These are phyloP conservation scores for Alnus glutinosa DNA, from an alignment of 306 rosid species.

Conservation along the genomic window DNA sequence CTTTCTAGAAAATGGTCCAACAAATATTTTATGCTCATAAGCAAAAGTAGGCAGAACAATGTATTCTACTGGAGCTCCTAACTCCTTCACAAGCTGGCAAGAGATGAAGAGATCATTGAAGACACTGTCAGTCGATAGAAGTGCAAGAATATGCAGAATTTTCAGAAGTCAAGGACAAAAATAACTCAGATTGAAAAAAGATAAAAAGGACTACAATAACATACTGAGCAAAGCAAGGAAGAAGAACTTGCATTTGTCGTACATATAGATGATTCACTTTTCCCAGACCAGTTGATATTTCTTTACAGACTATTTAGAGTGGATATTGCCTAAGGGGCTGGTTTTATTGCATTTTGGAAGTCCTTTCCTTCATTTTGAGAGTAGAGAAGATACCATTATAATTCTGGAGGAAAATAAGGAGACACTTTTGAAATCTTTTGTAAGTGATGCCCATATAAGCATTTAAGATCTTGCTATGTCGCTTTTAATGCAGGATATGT, in stretches of 20 bases:
- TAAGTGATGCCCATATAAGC: neutral
- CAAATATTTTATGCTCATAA: conserved; percentile 91
- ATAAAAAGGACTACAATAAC: neutral
- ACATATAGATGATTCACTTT: neutral
- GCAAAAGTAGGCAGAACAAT: conserved; percentile 93
- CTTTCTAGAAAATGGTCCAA: conserved; percentile 93
- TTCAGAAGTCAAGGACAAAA: neutral
- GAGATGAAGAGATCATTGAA: conserved; percentile 14
- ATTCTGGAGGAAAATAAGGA: neutral
- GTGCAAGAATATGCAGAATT: neutral
- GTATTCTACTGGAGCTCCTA: conserved; percentile 84
- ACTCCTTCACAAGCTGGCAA: conserved; percentile 82
- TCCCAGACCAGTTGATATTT: neutral
- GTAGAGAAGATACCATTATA: neutral
- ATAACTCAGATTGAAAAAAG: conserved; percentile 1
- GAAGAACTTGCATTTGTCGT: neutral
- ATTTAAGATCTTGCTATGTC: neutral
- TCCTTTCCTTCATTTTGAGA: neutral
- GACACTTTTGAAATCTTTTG: neutral
- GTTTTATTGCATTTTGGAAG: neutral
- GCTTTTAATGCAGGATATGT: neutral
- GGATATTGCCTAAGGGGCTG: neutral
- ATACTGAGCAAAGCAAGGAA: neutral
- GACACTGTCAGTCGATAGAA: conserved; percentile 7
- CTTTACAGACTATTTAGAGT: neutral